Evolutionary conservation across 2,329 filamentous ascomycete genomes (phyloP).

Genomic region (Albifimbria verrucaria): DNA sequence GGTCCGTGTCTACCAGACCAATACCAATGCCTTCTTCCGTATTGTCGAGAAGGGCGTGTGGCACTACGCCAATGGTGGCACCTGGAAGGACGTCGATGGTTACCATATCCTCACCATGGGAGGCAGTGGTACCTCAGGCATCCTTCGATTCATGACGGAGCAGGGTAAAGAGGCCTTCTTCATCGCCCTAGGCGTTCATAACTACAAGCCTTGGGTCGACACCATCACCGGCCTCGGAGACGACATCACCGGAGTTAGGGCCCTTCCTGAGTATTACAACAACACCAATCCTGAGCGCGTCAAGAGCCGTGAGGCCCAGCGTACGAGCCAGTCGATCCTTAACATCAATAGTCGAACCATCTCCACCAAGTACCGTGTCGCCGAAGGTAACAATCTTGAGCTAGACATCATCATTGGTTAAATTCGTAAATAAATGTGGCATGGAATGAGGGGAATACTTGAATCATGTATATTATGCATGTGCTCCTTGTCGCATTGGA

Average conservation of each 20-base stretch:
- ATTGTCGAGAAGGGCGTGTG: conserved; percentile 14
- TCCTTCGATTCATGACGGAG: conserved; percentile 18
- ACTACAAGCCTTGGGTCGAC: conserved; percentile 18
- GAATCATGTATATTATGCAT: too few relatives aligned
- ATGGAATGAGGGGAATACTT: too few relatives aligned
- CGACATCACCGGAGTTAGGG: conserved; percentile 13
- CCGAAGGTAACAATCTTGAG: conserved; percentile 14
- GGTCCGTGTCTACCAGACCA: conserved; percentile 17
- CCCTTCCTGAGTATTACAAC: conserved; percentile 17
- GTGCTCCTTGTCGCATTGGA: too few relatives aligned
- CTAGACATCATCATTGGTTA: too few relatives aligned
- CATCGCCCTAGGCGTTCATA: conserved; percentile 12
- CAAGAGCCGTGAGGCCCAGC: conserved; percentile 11
- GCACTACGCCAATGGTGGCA: conserved; percentile 15
- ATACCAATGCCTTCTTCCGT: conserved; percentile 15
- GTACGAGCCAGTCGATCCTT: conserved; percentile 12
- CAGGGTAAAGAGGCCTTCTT: conserved; percentile 16
- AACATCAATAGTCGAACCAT: conserved; percentile 14
- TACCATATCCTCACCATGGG: conserved; percentile 11
- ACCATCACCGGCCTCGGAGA: conserved; percentile 12
- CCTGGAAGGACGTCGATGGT: conserved; percentile 11
- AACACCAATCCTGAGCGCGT: conserved; percentile 6
- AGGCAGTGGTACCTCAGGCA: conserved; percentile 13
- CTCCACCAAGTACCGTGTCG: conserved; percentile 10
- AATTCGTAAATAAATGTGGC: too few relatives aligned